Percentiles rank a stretch among this genome's conserved stretches.
phyloP scores from a whole-genome alignment of 352 stramenopile species.

The Phytophthora sansomeana region DNA sequence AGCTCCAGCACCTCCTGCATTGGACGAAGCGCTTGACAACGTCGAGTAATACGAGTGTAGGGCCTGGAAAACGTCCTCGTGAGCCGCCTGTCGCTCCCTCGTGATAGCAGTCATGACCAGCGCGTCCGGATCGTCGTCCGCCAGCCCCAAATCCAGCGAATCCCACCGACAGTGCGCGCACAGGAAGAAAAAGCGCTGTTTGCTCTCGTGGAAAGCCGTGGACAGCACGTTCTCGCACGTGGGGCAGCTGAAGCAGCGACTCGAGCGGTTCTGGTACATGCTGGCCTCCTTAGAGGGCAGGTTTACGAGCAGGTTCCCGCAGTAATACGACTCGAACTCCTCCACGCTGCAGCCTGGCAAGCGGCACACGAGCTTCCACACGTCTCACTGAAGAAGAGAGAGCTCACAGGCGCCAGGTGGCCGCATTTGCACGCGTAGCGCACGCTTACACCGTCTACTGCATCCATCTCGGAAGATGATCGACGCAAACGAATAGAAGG shows the following conservation, averaged over 20 bases:
- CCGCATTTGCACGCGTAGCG: slow-evolving; percentile 83
- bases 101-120: slow-evolving; percentile 84
- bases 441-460: slow-evolving; percentile 50
- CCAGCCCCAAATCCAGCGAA: slow-evolving; percentile 67
- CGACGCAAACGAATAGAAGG: background rate
- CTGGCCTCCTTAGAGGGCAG: slow-evolving; percentile 88
- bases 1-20: background rate
- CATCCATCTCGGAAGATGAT: slow-evolving; percentile 19
- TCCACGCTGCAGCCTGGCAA: slow-evolving; percentile 74
- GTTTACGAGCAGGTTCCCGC: slow-evolving; percentile 84
- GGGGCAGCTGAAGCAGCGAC: slow-evolving; percentile 83
- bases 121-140: slow-evolving; percentile 84
- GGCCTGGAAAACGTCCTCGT: slow-evolving; percentile 82
- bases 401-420: slow-evolving; percentile 56
- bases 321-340: slow-evolving; percentile 92
- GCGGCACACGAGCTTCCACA: slow-evolving; percentile 79
- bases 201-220: slow-evolving; percentile 69
- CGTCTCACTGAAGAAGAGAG: slow-evolving; percentile 82
- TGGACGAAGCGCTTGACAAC: slow-evolving; percentile 14
- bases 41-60: slow-evolving; percentile 68
- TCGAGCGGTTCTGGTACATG: slow-evolving; percentile 90
- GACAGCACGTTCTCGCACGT: slow-evolving; percentile 69
- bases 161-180: slow-evolving; percentile 90
- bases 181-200: slow-evolving; percentile 79
- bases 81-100: slow-evolving; percentile 70